Evolutionary conservation across 176 grass and related monocot species (phyloP).

Genomic region (Secale cereale): DNA sequence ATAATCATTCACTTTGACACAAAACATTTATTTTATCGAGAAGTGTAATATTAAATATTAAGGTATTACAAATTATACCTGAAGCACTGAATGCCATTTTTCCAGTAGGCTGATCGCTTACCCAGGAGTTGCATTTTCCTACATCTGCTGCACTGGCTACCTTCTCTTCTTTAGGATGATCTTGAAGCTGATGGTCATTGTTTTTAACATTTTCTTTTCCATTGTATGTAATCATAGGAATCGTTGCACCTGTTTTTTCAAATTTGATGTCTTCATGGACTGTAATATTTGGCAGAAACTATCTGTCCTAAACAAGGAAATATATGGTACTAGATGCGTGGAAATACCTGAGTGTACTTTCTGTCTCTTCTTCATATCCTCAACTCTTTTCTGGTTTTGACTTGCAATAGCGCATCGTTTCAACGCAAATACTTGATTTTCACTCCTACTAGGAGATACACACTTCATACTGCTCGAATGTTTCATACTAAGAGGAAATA

Average conservation of each 20-base stretch:
- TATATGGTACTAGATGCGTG: not conserved
- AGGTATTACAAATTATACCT: constrained; percentile 20
- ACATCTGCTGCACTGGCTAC: not conserved
- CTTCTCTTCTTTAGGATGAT: not conserved
- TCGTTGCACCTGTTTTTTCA: not conserved
- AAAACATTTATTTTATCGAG: not conserved
- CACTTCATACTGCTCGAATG: not conserved
- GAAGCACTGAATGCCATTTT: not conserved
- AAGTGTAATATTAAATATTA: not conserved
- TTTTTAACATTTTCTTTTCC: not conserved
- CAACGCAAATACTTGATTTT: not conserved
- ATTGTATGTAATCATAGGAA: not conserved
- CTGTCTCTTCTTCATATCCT: not conserved
- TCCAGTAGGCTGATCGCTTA: not conserved
- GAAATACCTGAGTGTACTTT: constrained; percentile 12
- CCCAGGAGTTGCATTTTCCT: not conserved
- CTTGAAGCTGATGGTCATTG: not conserved
- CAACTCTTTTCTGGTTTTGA: not conserved
- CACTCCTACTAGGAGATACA: not conserved
- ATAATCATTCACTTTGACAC: not conserved
- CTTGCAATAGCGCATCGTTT: not conserved
- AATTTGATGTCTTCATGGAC: not conserved
- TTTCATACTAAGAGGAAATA: constrained; percentile 9
- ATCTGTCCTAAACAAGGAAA: not conserved
- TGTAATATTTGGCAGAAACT: not conserved